These are phyloP conservation scores for Dictyostelium citrinum DNA, from an alignment of 78 protist species.

Conservation along the genomic window DNA sequence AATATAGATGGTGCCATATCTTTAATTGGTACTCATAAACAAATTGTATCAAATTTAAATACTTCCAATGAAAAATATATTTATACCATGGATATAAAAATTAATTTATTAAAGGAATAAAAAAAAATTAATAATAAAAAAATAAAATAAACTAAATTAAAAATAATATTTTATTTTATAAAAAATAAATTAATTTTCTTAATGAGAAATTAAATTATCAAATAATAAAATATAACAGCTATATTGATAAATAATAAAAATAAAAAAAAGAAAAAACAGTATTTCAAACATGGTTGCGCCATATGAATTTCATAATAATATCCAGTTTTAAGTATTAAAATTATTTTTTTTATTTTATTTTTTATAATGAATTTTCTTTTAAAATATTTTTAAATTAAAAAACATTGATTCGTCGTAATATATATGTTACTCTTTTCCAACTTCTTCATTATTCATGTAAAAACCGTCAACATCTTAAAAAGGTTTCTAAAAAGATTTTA, in stretches of 20 bases:
- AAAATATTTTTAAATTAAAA: too few relatives aligned
- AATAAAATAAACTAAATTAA: not conserved
- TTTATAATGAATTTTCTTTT: not conserved
- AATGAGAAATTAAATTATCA: too few relatives aligned
- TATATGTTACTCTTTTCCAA: not conserved
- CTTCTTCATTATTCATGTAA: not conserved
- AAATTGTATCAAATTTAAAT: not conserved
- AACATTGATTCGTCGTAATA: not conserved
- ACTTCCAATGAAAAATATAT: not conserved
- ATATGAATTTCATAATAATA: not conserved
- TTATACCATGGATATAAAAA: not conserved
- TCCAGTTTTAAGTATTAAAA: too few relatives aligned
- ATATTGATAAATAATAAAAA: too few relatives aligned
- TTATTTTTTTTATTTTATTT: too few relatives aligned
- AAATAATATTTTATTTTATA: too few relatives aligned
- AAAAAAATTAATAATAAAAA: not conserved
- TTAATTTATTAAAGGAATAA: not conserved
- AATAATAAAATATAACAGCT: too few relatives aligned
- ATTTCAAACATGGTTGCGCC: not conserved
- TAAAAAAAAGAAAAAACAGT: not conserved
- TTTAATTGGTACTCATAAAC: not conserved
- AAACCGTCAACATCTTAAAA: not conserved
- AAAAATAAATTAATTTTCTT: too few relatives aligned
- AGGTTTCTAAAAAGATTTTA: not conserved
- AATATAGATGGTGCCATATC: not conserved